Evolutionary conservation across 371 early-diverging fungal genomes (phyloP), one percentile per base, ranked within the genome.

Genomic region (Cokeromyces recurvatus): DNA sequence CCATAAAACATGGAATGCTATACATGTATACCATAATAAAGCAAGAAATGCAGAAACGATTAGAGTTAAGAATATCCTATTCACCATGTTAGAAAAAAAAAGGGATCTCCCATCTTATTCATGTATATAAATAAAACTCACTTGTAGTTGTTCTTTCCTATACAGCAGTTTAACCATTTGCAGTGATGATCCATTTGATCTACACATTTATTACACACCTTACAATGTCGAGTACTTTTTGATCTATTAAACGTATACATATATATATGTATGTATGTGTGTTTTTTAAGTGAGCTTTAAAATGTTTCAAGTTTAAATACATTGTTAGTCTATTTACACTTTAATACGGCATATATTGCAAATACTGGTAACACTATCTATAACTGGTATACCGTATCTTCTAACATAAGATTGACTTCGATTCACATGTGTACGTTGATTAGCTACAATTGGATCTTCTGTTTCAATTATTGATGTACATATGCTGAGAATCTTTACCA

Each of bases 171-270:
- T 11, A 92, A 63, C 75, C 81, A 92, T 37, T 73, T 69, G 53
- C 93, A 92, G 51, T 91, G 92, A 57, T 92, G 93, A 63, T 92
- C 93, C 74, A 82, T 81, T 2, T 66, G 73, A 2, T 64, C 79
- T 10, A 92, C 82, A 58, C 93, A 92, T 53, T 89, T 89, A 74
- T 90, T 90, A 71, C 93, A 91, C 27, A 81, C 62, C 66, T 86
- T 82, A 53, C 87, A 87, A 53, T 87, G 87, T 9, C 83, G 69
- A 16, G 86, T 84, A 8, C 51, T 55, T 31, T 51, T 53, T 29
- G 64, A 41, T 27, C 68, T 68, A 36, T 10, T 34, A n/a, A n/a
- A n/a, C n/a, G n/a, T n/a, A n/a, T n/a, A n/a, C n/a, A n/a, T n/a
- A n/a, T n/a, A n/a, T n/a, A n/a, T n/a, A n/a, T n/a, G n/a, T n/a